These are phyloP conservation scores for Gossypium bickii DNA, from an alignment of 345 rosid species.

Conservation along the genomic window DNA sequence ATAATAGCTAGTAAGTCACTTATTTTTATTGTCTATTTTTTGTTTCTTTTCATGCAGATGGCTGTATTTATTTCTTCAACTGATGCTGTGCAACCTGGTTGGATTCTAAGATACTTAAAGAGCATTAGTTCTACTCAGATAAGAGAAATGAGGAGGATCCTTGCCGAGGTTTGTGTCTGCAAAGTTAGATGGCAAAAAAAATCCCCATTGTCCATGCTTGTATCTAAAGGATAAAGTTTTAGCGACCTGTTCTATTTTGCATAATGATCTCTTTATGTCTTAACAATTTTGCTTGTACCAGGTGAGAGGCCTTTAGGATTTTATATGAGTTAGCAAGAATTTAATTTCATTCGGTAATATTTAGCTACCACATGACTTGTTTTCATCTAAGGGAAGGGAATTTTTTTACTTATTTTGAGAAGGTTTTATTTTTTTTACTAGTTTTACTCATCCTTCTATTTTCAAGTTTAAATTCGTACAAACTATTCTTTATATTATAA, in stretches of 20 bases:
- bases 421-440: no score
- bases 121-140: constrained; percentile 46
- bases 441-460: no score
- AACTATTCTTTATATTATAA: no score
- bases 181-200: background rate
- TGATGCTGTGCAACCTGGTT: constrained; percentile 76
- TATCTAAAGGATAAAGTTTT: background rate
- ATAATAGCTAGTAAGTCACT: background rate
- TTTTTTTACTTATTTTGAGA: no score
- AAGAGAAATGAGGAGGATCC: constrained; percentile 56
- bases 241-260: background rate
- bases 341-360: no score
- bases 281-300: background rate
- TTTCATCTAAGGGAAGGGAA: no score
- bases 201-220: background rate
- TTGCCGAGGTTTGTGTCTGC: constrained; percentile 50
- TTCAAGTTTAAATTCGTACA: no score
- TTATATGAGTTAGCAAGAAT: background rate
- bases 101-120: constrained; percentile 63
- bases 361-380: no score
- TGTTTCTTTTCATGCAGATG: constrained; percentile 41
- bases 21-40: background rate
- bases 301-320: background rate
- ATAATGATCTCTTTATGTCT: no score
- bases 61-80: constrained; percentile 78